Percentiles rank a stretch among this genome's conserved stretches.
phyloP scores from a whole-genome alignment of 1,284 basidiomycete species.

The Sanguinoderma infundibulare region DNA sequence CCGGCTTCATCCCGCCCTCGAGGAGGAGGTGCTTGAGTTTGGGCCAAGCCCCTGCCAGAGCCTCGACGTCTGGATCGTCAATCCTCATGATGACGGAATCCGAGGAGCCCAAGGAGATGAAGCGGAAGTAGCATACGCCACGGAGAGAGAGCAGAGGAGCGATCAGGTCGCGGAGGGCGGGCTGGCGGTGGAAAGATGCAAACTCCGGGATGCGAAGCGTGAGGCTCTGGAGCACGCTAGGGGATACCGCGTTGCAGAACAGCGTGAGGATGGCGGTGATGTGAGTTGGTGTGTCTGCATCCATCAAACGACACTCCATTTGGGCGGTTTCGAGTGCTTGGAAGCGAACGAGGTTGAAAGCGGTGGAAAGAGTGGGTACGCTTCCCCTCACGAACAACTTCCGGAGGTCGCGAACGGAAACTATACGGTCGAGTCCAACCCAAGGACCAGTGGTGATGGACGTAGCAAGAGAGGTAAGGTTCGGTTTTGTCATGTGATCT shows the following conservation, averaged over 20 bases:
- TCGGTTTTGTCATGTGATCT: no score
- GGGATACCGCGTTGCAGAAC: not conserved
- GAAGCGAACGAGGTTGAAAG: not conserved
- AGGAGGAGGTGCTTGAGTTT: not conserved
- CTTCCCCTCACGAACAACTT: not conserved
- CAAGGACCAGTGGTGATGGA: no score
- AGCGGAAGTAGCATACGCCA: not conserved
- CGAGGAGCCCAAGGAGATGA: not conserved
- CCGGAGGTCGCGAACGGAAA: not conserved
- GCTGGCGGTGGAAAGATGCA: not conserved
- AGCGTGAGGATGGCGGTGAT: not conserved
- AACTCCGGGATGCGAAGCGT: not conserved
- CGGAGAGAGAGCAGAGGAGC: not conserved
- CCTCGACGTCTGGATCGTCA: not conserved
- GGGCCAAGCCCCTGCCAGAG: not conserved
- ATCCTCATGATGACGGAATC: not conserved
- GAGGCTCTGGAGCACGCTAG: not conserved
- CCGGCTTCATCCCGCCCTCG: not conserved
- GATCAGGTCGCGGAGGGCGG: not conserved
- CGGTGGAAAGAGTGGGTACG: not conserved
- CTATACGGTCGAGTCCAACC: no score
- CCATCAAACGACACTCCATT: not conserved
- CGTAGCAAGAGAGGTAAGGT: no score
- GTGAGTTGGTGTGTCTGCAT: no score
- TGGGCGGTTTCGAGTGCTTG: not conserved